Base-by-base conservation (phyloP, 2,329 filamentous ascomycete species). In the Emmonsiellopsis sp. region DNA sequence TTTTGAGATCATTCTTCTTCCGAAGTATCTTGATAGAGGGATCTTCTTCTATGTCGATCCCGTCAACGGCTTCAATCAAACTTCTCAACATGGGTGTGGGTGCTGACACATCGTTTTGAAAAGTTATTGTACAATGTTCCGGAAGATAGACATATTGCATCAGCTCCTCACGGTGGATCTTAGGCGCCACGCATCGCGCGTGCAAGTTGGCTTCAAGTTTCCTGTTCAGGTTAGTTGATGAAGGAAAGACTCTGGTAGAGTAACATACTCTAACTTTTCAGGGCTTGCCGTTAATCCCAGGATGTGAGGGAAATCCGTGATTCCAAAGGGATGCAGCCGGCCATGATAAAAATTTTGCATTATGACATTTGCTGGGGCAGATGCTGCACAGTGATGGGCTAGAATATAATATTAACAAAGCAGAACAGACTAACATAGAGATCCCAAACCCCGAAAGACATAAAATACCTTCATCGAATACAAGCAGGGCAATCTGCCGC, bases 271-370 rank as follows among this genome's bases (percentile, higher is more conserved):
- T 11, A 92, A 73, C 37, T 78, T 78, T 1, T 76, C 65, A 0
- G 89, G 89, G 57, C 87, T 94, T 0, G 90, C 90, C 6, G 86
- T 91, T 26, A 95, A 74, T 0, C 89, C 90, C 5, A 95, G 73
- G 31, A 95, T 84, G 16, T 76, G 74, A 0, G 90, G 90, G 7
- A 73, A 63, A n/a, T 60, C 56, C 10, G 56, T 40, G 0, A 66
- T 55, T 0, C 73, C 75, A 1, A 55, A 55, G 58, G 53, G 57
- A 0, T 52, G 58, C 50, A 75, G 76, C 15, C 65, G 67, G 31
- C 73, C 71, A 57, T 82, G 79, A 62, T 94, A 95, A 59, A 86
- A 85, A 32, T 82, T 72, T 31, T 70, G 73, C 86, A 95, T 92
- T 35, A 95, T 85, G 40, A 74, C 79, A 54, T 83, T 84, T 9